phyloP scores from a whole-genome alignment of 2,329 filamentous ascomycete species.

The Lizonia empirigonia region DNA sequence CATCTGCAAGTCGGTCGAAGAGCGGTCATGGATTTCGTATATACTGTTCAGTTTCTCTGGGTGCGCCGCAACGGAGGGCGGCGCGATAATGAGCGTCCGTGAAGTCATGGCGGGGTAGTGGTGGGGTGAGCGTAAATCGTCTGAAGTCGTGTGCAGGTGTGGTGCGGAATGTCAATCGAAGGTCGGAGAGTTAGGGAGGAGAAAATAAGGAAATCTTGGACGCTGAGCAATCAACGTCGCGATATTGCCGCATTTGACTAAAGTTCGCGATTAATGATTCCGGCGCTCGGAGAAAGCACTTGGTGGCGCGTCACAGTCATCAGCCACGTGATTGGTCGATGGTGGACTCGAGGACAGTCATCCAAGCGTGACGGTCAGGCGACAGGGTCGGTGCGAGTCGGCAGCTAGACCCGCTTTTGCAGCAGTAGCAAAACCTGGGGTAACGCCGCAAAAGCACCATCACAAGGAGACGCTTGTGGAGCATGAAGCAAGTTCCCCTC shows the following conservation, averaged over 20 bases:
- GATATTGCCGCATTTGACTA: slow-evolving; percentile 15
- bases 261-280: slow-evolving; percentile 12
- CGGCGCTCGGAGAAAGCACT: slow-evolving; percentile 19
- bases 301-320: slow-evolving; percentile 14
- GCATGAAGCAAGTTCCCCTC: not conserved
- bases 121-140: slow-evolving; percentile 10
- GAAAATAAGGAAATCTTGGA: slow-evolving; percentile 6
- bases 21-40: slow-evolving; percentile 74
- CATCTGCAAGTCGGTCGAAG: slow-evolving; percentile 91
- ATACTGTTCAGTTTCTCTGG: slow-evolving; percentile 76
- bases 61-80: slow-evolving; percentile 86
- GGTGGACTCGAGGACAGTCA: slow-evolving; percentile 4
- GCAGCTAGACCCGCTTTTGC: slow-evolving; percentile 10
- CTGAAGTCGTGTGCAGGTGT: not conserved
- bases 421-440: slow-evolving; percentile 19
- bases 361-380: slow-evolving; percentile 15
- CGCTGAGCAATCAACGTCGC: slow-evolving; percentile 19
- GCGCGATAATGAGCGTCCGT: slow-evolving; percentile 83
- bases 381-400: slow-evolving; percentile 6
- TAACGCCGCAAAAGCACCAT: slow-evolving; percentile 15
- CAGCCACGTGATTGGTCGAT: slow-evolving; percentile 10
- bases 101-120: slow-evolving; percentile 40
- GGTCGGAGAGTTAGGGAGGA: not conserved
- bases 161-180: slow-evolving; percentile 1
- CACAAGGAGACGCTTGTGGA: not conserved